Evolutionary conservation across 371 early-diverging fungal genomes (phyloP).

Genomic region (Lichtheimia ramosa): DNA sequence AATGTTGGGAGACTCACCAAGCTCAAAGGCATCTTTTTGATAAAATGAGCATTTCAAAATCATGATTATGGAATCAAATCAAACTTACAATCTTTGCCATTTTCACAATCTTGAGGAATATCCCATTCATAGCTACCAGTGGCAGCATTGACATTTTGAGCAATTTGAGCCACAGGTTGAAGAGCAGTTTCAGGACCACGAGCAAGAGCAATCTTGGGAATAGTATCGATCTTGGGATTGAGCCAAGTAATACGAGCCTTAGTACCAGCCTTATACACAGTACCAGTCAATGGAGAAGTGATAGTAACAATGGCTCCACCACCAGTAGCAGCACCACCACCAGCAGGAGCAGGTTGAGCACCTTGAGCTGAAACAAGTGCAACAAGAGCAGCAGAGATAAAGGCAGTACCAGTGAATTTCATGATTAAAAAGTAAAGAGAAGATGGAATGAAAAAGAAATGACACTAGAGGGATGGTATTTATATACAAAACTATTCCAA

Average conservation of each 20-base stretch:
- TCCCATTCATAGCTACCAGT: slow-evolving; percentile 21
- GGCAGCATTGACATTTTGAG: slow-evolving; percentile 20
- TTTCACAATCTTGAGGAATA: slow-evolving; percentile 21
- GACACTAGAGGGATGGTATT: neutral
- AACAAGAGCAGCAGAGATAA: slow-evolving; percentile 15
- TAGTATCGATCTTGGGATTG: slow-evolving; percentile 18
- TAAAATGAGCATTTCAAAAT: neutral
- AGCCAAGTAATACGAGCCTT: slow-evolving; percentile 27
- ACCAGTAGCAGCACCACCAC: neutral
- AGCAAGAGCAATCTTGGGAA: slow-evolving; percentile 22
- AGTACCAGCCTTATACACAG: slow-evolving; percentile 22
- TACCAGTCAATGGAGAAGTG: slow-evolving; percentile 25
- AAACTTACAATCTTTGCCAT: slow-evolving; percentile 29
- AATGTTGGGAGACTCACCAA: slow-evolving; percentile 48
- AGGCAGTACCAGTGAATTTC: slow-evolving; percentile 25
- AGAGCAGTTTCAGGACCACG: slow-evolving; percentile 23
- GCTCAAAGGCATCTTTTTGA: slow-evolving; percentile 44
- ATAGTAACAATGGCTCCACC: slow-evolving; percentile 16
- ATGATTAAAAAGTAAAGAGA: slow-evolving; percentile 8
- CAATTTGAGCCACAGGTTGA: slow-evolving; percentile 25
- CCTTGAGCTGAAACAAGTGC: slow-evolving; percentile 22
- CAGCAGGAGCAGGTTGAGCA: slow-evolving; percentile 3
- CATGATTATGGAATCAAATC: neutral
- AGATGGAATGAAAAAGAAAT: neutral
- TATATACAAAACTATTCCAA: slow-evolving; percentile 2